Conservation (phyloP, 345 rosid genomes). For the Punica granatum region DNA sequence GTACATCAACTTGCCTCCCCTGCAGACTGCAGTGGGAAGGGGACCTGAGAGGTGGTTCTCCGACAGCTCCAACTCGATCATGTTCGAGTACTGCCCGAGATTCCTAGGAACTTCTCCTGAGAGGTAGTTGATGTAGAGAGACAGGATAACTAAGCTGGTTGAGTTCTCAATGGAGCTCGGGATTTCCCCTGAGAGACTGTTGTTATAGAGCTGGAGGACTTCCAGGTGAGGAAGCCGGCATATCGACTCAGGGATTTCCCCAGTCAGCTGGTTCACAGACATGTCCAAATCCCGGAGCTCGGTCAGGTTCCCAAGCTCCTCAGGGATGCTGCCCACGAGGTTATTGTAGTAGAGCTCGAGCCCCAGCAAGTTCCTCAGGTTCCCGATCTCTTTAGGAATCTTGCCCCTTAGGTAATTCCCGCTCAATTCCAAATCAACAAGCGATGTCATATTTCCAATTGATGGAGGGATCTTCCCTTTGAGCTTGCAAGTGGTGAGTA, state of each 20-base stretch:
- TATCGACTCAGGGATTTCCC: constrained; percentile 68
- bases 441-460: constrained; percentile 76
- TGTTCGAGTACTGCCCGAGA: constrained; percentile 46
- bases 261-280: constrained; percentile 70
- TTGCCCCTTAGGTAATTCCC: constrained; percentile 67
- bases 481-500: constrained; percentile 56
- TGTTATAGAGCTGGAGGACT: constrained; percentile 83
- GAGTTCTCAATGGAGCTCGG: constrained; percentile 57
- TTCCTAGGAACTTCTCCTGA: constrained; percentile 66
- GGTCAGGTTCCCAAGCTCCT: constrained; percentile 74
- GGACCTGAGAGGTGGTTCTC: constrained; percentile 73
- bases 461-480: constrained; percentile 61
- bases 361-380: constrained; percentile 57
- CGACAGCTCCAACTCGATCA: constrained; percentile 66
- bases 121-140: constrained; percentile 64
- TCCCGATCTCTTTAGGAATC: constrained; percentile 68
- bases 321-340: constrained; percentile 69
- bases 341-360: constrained; percentile 85
- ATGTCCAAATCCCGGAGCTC: constrained; percentile 80
- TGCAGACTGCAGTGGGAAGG: constrained; percentile 59
- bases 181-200: constrained; percentile 79
- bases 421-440: constrained; percentile 73
- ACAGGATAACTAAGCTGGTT: constrained; percentile 48
- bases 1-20: constrained; percentile 64
- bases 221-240: constrained; percentile 66